phyloP scores from a whole-genome alignment of 2,329 filamentous ascomycete genomes.

The Neofusicoccum kwambonambiense region DNA sequence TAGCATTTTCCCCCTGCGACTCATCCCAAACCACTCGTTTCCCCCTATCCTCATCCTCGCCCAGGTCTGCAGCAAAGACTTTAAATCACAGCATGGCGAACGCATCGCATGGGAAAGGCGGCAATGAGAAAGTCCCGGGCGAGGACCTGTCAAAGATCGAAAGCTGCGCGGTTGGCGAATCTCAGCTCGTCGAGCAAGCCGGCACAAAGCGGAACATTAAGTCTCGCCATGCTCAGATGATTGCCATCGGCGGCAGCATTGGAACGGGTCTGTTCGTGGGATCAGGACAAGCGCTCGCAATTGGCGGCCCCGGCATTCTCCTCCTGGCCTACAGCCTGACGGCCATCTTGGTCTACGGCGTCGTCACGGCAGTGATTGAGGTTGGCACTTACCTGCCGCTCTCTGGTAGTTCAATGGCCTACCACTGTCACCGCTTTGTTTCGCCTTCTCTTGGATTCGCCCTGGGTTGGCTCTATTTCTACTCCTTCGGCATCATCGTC shows the following conservation, averaged over 20 bases:
- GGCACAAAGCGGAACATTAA: background rate
- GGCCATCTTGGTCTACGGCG: constrained; percentile 23
- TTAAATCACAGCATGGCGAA: too few species aligned
- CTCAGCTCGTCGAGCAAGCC: background rate
- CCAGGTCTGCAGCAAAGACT: too few species aligned
- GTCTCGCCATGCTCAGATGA: constrained; percentile 5
- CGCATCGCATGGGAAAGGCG: too few species aligned
- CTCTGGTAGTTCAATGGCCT: constrained; percentile 73
- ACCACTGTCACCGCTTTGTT: constrained; percentile 68
- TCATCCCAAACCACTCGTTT: too few species aligned
- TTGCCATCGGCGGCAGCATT: constrained; percentile 3
- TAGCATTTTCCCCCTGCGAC: too few species aligned
- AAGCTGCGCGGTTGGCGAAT: too few species aligned
- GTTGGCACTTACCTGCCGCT: constrained; percentile 27
- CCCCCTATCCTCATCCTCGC: too few species aligned
- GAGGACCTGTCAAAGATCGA: too few species aligned
- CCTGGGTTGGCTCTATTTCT: background rate
- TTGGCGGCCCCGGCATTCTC: constrained; percentile 26
- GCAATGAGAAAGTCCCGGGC: too few species aligned
- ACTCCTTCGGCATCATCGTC: constrained; percentile 4
- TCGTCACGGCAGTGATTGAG: constrained; percentile 27
- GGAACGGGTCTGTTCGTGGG: constrained; percentile 15
- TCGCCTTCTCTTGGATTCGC: constrained; percentile 5
- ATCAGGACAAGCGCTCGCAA: background rate
- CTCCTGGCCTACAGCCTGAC: constrained; percentile 13